phyloP scores from a whole-genome alignment of 139 green algal genomes.

The Volvox reticuliferus region DNA sequence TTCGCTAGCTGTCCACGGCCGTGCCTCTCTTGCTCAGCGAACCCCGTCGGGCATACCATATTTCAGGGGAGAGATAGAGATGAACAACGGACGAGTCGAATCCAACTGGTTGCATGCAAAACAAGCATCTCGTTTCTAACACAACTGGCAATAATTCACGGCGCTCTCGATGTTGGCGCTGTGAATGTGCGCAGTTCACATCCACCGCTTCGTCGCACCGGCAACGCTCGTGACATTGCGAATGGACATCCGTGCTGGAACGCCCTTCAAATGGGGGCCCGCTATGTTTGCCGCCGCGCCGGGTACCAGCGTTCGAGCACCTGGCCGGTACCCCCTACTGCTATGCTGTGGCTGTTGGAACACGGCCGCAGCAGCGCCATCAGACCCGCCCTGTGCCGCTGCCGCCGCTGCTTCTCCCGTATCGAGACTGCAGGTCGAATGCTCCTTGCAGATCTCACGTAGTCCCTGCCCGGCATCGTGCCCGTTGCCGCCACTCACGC shows the following conservation, averaged over 20 bases:
- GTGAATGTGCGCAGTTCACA: background rate
- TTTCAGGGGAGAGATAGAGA: too few relatives aligned
- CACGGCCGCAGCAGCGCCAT: background rate
- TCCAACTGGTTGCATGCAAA: too few relatives aligned
- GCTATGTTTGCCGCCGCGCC: background rate
- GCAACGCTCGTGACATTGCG: background rate
- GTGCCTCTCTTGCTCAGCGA: too few relatives aligned
- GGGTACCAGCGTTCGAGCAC: background rate
- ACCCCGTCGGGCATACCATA: too few relatives aligned
- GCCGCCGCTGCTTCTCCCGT: background rate
- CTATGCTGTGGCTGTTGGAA: background rate
- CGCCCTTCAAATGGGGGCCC: background rate
- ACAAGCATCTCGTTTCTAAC: too few relatives aligned
- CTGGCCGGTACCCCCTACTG: background rate
- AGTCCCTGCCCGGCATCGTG: too few relatives aligned
- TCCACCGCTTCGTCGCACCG: slow-evolving; percentile 3
- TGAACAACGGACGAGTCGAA: too few relatives aligned
- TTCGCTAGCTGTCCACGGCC: too few relatives aligned
- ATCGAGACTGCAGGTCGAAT: background rate
- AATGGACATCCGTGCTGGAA: background rate
- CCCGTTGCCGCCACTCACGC: too few relatives aligned
- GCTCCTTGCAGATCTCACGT: background rate
- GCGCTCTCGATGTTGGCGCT: too few relatives aligned
- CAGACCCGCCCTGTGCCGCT: background rate
- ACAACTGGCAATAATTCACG: too few relatives aligned